Base-by-base conservation (phyloP, 495 filamentous ascomycete species). In the Elasticomyces elasticus region DNA sequence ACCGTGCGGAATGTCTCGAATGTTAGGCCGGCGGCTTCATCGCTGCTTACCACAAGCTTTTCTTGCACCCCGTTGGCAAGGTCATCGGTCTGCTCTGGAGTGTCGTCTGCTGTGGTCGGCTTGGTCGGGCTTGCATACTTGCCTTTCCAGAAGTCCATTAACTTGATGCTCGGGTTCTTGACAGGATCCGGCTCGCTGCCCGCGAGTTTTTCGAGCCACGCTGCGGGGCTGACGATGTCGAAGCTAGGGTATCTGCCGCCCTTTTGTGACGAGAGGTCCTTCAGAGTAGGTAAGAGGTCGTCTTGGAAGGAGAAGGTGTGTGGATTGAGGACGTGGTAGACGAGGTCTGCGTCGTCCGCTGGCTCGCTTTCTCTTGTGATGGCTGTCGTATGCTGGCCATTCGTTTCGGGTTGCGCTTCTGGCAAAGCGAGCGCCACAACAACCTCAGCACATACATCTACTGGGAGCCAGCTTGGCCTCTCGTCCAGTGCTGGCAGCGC, bases 131-230 rank as follows among this genome's bases (percentile, higher is more conserved):
- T 49, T 40, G 41, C 59, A 38, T 67, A 67, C 49, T 63, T 67
- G 19, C 44, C 41, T 4, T 30, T 31, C 45, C 62, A 84, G 66
- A 79, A 81, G 10, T 71, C 74, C n/a, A 77, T 63, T 44, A 84
- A 64, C 58, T 83, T 83, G 33, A 80, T 73, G 3, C 78, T 73
- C 1, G 81, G 79, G 51, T 83, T 84, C 41, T 69, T 70, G 40
- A 70, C 68, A 0, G 77, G 74, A 49, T 76, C 70, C 4, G 58
- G 62, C 11, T 80, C 69, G 23, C 68, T 64, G 15, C 45, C 46
- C 4, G 60, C 64, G 15, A 83, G 62, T 46, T 65, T 67, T 24
- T 67, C 30, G 5, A 81, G 45, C 81, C 80, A 84, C 30, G 72
- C 64, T 10, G 63, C 55, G 25, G 72, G 71, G 0, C 69, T 50